Conservation (phyloP, 345 rosid genomes). For the Carallia pectinifolia region DNA sequence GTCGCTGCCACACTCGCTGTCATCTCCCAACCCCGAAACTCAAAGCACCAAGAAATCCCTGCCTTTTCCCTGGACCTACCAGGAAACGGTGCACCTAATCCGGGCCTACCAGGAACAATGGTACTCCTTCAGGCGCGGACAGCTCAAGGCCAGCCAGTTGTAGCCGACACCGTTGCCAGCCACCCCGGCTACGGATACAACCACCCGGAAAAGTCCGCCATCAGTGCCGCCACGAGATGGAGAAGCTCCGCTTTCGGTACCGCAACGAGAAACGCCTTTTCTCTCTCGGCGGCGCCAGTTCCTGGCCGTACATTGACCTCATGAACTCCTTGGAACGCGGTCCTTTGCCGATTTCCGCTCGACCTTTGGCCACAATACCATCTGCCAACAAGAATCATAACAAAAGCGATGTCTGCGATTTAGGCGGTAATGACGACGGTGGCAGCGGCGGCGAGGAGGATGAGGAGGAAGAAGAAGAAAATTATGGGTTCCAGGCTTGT, state of each 20-base stretch:
- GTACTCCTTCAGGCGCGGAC: slow-evolving; percentile 61
- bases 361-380: slow-evolving; percentile 41
- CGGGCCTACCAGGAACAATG: slow-evolving; percentile 66
- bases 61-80: slow-evolving; percentile 67
- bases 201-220: slow-evolving; percentile 41
- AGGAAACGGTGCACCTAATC: slow-evolving; percentile 63
- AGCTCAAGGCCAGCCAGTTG: slow-evolving; percentile 65
- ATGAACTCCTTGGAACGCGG: slow-evolving; percentile 74
- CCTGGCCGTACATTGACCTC: slow-evolving; percentile 63
- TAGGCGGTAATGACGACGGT: too few relatives aligned
- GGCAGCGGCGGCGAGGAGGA: slow-evolving; percentile 5
- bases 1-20: slow-evolving; percentile 3
- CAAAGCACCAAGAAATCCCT: slow-evolving; percentile 41
- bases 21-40: not conserved
- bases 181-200: slow-evolving; percentile 57
- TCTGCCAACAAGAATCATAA: not conserved
- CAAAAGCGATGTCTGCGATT: too few relatives aligned
- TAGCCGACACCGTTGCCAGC: slow-evolving; percentile 55
- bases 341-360: slow-evolving; percentile 56
- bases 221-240: slow-evolving; percentile 89
- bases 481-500: slow-evolving; percentile 13
- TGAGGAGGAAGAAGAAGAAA: slow-evolving; percentile 39
- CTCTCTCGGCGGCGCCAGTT: slow-evolving; percentile 18
- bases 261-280: slow-evolving; percentile 51
- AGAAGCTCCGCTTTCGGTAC: slow-evolving; percentile 73